Base-by-base conservation (phyloP, 257 asterid genomes). In the Lycium ferocissimum region DNA sequence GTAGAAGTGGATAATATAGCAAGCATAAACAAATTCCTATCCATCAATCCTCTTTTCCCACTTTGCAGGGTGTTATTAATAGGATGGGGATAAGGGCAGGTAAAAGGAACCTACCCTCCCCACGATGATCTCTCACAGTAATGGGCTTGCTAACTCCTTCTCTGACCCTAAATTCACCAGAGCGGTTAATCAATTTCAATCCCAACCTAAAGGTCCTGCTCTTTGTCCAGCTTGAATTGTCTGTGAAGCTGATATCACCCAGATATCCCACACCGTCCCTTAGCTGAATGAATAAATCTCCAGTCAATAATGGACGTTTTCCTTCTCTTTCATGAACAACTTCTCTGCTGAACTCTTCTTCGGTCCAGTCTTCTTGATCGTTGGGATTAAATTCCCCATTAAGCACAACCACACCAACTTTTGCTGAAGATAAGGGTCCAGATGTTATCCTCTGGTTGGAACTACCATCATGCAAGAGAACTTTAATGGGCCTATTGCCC, bases 151-250 rank as follows among this genome's bases (percentile, higher is more conserved):
- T 94, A 63, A 92, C 85, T 56, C 94, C 99, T 88, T 96, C 99
- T 87, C 95, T 92, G 6, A 96, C 85, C 78, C 85, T 84, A 11
- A 33, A 61, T 22, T 90, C 91, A 80, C 84, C 86, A 47, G 90
- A 83, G 70, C 17, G 33, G 40, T 58, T n/a, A 49, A 62, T 86
- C 47, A 85, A 85, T 86, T 86, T 90, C 38, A 89, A 92, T 3
- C 94, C 98, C 87, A 96, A 87, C 75, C 97, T 91, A 80, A 96
- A 96, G 85, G 87, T 95, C 63, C 98, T 94, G 84, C 97, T 90
- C 87, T 98, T 92, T 43, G 83, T 85, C 99, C 99, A 96, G 89
- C 98, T 95, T 3, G 98, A 95, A 84, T 96, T 96, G 84, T 96
- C 99, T 0, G 99, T 95, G 85, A 96, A 91, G 87, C 84, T 85